Evolutionary conservation across 73 alveolate genomes (phyloP), one percentile per base, ranked within the genome.

Genomic region (Effrenium voratum): DNA sequence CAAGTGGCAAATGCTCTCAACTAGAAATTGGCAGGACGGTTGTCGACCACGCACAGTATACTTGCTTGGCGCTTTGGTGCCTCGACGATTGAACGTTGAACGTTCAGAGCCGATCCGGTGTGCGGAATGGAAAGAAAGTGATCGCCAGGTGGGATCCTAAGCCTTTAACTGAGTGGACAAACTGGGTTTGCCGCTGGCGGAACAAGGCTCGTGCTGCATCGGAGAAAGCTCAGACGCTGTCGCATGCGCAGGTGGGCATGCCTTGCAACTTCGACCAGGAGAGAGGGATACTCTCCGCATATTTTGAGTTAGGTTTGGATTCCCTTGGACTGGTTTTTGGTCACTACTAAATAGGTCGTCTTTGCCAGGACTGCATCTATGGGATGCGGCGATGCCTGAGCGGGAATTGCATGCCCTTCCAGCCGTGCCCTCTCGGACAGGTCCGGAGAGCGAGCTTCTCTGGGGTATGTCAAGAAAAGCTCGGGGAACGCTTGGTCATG

Each of bases 101-200:
- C 38, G 4, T 40, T 12, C 86, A 40, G 40, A 32, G 40, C 26
- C 43, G 77, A 32, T 63, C 77, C 32, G 0, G 82, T 5, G 30
- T 72, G 10, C 32, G 30, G 5, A 22, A 12, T 16, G 55, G 50
- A n/a, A n/a, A n/a, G n/a, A n/a, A n/a, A n/a, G n/a, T n/a, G n/a
- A 10, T 10, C n/a, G 92, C 92, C 82, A 92, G 98, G 98, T 92
- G 98, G 98, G 98, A 76, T 76, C 90, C 98, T 8, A 40, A 6
- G 36, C 98, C 98, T 36, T 66, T 76, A 63, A 72, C 92, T 1
- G 92, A 92, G 98, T 92, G 98, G 98, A 72, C 90, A 60, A 76
- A 92, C 49, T 92, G 98, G 98, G 98, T 92, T 19, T 92, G 98
- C 68, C 98, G 98, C 47, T 92, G 90, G 90, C 68, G 98, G 43